Conservation (phyloP, 176 grass and related monocot species). For the Aegilops tauschii region DNA sequence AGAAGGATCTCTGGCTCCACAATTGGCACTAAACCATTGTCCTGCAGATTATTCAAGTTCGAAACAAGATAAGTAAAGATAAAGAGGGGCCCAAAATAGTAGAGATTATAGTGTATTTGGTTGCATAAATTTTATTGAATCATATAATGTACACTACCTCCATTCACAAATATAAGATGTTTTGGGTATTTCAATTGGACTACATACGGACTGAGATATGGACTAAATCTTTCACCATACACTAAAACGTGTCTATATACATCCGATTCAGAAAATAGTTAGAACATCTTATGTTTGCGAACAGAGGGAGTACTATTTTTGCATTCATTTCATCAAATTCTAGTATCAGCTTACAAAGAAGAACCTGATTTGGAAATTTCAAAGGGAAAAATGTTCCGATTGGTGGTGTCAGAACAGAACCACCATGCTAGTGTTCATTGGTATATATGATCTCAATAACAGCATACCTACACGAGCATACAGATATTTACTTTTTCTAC, state of each 20-base stretch:
- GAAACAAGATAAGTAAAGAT: neutral
- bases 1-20: constrained; percentile 99
- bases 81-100: neutral
- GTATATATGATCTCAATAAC: neutral
- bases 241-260: too few species aligned
- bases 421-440: neutral
- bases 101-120: neutral
- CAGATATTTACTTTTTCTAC: too few species aligned
- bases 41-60: constrained; percentile 39
- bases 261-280: too few species aligned
- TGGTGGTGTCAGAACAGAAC: neutral
- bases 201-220: too few species aligned
- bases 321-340: neutral
- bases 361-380: neutral
- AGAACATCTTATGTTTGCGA: too few species aligned
- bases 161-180: too few species aligned
- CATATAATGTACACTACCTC: too few species aligned
- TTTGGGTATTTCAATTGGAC: too few species aligned
- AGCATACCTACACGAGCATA: neutral
- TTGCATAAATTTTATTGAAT: neutral
- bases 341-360: neutral
- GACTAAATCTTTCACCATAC: too few species aligned
- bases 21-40: constrained; percentile 92
- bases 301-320: neutral
- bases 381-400: neutral